phyloP scores from a whole-genome alignment of 202 grass and related monocot species.

The Setaria viridis region DNA sequence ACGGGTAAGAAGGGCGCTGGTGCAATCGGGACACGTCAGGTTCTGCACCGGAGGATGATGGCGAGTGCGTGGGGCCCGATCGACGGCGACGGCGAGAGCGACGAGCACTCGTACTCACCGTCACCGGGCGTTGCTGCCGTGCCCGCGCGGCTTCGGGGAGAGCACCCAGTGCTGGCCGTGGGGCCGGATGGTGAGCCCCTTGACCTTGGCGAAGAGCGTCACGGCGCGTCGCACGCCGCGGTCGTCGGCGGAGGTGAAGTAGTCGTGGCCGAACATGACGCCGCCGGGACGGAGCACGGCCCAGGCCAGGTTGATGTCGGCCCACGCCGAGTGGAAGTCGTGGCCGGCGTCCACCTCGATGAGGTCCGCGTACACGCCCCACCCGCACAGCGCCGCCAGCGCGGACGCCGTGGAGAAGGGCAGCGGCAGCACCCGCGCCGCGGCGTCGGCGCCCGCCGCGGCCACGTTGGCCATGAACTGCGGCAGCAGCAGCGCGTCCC shows the following conservation, averaged over 20 bases:
- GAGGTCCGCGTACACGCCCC: constrained; percentile 91
- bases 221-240: constrained; percentile 87
- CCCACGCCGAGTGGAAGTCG: constrained; percentile 98
- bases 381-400: constrained; percentile 78
- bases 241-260: constrained; percentile 87
- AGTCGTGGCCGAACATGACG: constrained; percentile 97
- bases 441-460: constrained; percentile 36
- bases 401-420: constrained; percentile 92
- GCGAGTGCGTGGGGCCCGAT: constrained; percentile 14
- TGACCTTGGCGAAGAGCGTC: constrained; percentile 80
- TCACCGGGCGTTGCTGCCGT: constrained; percentile 35
- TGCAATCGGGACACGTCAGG: constrained; percentile 27
- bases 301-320: constrained; percentile 95
- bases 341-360: constrained; percentile 99
- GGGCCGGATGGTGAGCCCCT: constrained; percentile 67
- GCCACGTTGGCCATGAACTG: constrained; percentile 94
- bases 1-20: neutral
- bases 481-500: constrained; percentile 76
- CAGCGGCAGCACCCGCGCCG: constrained; percentile 62
- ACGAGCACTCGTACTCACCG: neutral
- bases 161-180: constrained; percentile 98
- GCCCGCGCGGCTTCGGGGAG: constrained; percentile 64
- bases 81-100: constrained; percentile 24
- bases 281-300: constrained; percentile 92
- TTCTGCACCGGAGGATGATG: constrained; percentile 22